Conservation (phyloP, 352 stramenopile species). For the Elongisporangium anandrum region DNA sequence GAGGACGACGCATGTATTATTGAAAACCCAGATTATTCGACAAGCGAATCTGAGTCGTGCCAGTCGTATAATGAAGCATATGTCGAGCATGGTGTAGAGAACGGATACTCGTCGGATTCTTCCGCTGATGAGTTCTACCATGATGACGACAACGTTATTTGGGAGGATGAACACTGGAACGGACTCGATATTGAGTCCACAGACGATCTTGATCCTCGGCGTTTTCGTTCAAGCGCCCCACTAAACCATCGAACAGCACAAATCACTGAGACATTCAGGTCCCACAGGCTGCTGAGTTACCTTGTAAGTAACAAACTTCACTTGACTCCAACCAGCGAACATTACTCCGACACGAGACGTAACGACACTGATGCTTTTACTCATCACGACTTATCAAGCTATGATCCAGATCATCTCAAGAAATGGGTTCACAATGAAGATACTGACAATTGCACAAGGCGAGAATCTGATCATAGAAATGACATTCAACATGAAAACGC, state of each 20-base stretch:
- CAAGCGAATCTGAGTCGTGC: neutral
- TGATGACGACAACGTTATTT: neutral
- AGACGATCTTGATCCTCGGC: no score
- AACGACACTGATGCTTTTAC: no score
- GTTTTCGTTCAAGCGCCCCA: no score
- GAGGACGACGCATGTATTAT: neutral
- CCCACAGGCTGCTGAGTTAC: neutral
- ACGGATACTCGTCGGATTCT: no score
- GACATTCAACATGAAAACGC: neutral
- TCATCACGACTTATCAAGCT: no score
- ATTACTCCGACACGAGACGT: no score
- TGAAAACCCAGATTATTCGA: neutral
- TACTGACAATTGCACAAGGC: no score
- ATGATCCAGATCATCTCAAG: neutral
- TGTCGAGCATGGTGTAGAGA: neutral
- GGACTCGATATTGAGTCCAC: neutral
- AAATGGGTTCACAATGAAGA: conserved; percentile 4
- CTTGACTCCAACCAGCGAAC: no score
- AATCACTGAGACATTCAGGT: conserved; percentile 2
- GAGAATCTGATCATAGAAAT: no score
- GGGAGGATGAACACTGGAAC: neutral
- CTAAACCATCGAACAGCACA: conserved; percentile 1
- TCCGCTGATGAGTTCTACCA: neutral
- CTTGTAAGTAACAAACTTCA: no score
- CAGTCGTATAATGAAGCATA: no score